Percentiles rank a stretch among this genome's conserved stretches.
Evolutionary conservation across 495 filamentous ascomycete species (phyloP).

Genomic region (Xanthoparmelia taractica): DNA sequence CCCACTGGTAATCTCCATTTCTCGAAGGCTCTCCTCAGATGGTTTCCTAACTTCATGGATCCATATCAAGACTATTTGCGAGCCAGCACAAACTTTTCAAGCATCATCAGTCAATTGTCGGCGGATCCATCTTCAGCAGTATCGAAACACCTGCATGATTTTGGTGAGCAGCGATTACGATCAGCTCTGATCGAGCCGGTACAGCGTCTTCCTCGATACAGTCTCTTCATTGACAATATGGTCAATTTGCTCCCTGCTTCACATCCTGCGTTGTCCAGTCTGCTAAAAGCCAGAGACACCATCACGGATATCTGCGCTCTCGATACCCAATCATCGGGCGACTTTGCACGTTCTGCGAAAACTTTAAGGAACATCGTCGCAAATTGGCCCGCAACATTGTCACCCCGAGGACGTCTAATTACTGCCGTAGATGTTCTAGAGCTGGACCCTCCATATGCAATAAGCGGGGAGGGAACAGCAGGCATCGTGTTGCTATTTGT

Average conservation of each 20-base stretch:
- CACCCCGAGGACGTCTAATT: conserved; percentile 72
- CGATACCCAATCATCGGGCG: conserved; percentile 54
- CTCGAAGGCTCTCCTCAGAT: conserved; percentile 70
- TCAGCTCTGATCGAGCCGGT: conserved; percentile 96
- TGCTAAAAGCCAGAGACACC: conserved; percentile 81
- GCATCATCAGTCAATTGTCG: conserved; percentile 65
- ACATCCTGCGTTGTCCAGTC: conserved; percentile 68
- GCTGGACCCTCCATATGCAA: conserved; percentile 61
- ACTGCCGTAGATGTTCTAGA: conserved; percentile 77
- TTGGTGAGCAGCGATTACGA: conserved; percentile 82
- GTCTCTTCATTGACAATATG: conserved; percentile 92
- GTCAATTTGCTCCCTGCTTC: conserved; percentile 70
- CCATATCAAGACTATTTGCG: conserved; percentile 88
- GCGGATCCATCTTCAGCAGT: conserved; percentile 70
- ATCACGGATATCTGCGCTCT: conserved; percentile 93
- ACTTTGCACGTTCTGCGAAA: conserved; percentile 61
- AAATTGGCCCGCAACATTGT: conserved; percentile 67
- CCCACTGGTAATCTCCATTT: conserved; percentile 65
- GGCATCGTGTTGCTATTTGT: conserved; percentile 79
- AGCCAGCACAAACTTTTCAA: conserved; percentile 73
- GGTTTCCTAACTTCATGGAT: conserved; percentile 82
- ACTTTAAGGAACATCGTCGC: conserved; percentile 67
- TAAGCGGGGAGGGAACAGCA: conserved; percentile 36
- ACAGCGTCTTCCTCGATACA: conserved; percentile 89
- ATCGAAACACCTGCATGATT: conserved; percentile 66